These are phyloP conservation scores for Postia placenta DNA, from an alignment of 768 basidiomycete species.

Conservation along the genomic window DNA sequence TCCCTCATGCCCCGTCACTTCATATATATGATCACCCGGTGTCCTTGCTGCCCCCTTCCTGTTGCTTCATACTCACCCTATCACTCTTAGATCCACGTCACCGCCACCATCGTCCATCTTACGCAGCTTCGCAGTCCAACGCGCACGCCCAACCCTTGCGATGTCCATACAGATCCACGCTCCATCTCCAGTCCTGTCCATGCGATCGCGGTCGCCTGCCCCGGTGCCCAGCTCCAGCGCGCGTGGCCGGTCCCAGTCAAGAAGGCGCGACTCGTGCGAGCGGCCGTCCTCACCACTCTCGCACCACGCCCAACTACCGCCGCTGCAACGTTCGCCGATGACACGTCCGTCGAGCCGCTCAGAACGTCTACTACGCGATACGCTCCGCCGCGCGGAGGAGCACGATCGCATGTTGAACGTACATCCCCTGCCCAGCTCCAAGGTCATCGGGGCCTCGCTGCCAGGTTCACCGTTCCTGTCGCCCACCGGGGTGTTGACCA, in stretches of 20 bases:
- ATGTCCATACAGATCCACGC: conserved; percentile 31
- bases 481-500: not conserved
- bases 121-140: conserved; percentile 19
- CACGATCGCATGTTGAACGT: conserved; percentile 29
- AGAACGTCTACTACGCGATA: conserved; percentile 49
- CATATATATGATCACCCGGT: conserved; percentile 7
- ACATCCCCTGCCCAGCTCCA: conserved; percentile 17
- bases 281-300: conserved; percentile 21
- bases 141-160: conserved; percentile 28
- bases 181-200: conserved; percentile 22
- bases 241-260: conserved; percentile 19
- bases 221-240: conserved; percentile 4
- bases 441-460: conserved; percentile 8
- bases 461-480: conserved; percentile 6
- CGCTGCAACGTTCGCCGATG: conserved; percentile 20
- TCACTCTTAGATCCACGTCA: conserved; percentile 10
- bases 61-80: conserved; percentile 5
- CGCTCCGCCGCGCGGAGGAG: conserved; percentile 45
- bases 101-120: conserved; percentile 14
- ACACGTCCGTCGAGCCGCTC: conserved; percentile 43
- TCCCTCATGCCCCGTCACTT: conserved; percentile 5
- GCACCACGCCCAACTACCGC: conserved; percentile 13
- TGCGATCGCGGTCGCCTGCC: conserved; percentile 12
- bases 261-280: conserved; percentile 11
- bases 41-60: not conserved